phyloP scores from a whole-genome alignment of 768 basidiomycete genomes.

The Termitomyces sp. region DNA sequence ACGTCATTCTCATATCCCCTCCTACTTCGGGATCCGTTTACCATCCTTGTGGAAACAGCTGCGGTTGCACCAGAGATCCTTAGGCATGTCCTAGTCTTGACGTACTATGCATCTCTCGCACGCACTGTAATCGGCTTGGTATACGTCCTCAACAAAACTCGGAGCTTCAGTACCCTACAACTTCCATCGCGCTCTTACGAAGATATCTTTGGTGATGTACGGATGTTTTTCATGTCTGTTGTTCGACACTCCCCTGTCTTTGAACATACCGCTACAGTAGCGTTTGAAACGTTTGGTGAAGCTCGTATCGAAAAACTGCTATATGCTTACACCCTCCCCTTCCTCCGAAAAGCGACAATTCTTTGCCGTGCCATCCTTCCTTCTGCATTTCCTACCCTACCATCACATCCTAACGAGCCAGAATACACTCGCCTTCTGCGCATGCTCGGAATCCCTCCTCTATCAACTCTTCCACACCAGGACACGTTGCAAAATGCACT shows the following conservation, averaged over 20 bases:
- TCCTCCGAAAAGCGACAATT: conserved; percentile 83
- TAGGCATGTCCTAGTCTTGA: conserved; percentile 79
- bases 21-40: conserved; percentile 85
- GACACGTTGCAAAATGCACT: conserved; percentile 87
- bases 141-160: conserved; percentile 71
- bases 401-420: conserved; percentile 30
- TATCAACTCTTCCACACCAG: conserved; percentile 74
- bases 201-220: conserved; percentile 76
- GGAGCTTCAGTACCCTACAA: conserved; percentile 45
- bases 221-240: conserved; percentile 88
- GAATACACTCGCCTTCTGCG: conserved; percentile 79
- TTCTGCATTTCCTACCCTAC: conserved; percentile 49
- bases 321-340: conserved; percentile 86
- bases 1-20: conserved; percentile 82
- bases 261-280: conserved; percentile 77
- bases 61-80: conserved; percentile 88
- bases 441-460: conserved; percentile 72
- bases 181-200: conserved; percentile 47
- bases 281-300: conserved; percentile 78
- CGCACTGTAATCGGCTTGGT: conserved; percentile 82
- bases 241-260: conserved; percentile 85
- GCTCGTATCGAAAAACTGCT: conserved; percentile 80
- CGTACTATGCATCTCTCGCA: conserved; percentile 87
- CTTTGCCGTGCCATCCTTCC: conserved; percentile 75
- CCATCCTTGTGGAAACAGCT: conserved; percentile 84